Conservation (phyloP, 192 early-diverging fungal genomes). For the Pilaira anomala region DNA sequence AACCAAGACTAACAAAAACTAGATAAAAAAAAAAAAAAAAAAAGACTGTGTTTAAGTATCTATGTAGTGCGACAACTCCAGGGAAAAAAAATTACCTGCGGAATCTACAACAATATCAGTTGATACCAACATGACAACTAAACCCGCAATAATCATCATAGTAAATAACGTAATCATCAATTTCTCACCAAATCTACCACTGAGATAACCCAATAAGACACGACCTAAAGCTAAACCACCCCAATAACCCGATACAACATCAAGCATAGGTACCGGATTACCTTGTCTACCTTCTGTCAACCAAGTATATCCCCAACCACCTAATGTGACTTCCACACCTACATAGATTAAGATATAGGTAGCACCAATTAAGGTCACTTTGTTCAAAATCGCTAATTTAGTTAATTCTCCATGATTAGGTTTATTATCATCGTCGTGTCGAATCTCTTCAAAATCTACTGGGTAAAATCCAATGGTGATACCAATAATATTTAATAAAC, state of each 20-base stretch:
- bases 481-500: conserved; percentile 16
- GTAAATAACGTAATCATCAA: conserved; percentile 26
- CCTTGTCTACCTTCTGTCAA: conserved; percentile 29
- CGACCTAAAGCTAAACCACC: conserved; percentile 34
- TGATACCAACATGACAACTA: conserved; percentile 8
- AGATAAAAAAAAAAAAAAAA: neutral
- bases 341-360: conserved; percentile 37
- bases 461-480: conserved; percentile 24
- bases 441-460: conserved; percentile 1
- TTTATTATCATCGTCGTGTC: conserved; percentile 11
- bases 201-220: conserved; percentile 30
- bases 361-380: conserved; percentile 27
- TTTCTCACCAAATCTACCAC: conserved; percentile 36
- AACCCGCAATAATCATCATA: conserved; percentile 7
- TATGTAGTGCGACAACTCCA: neutral
- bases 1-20: conserved; percentile 22
- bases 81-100: conserved; percentile 13
- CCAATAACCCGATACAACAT: conserved; percentile 36
- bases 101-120: conserved; percentile 18
- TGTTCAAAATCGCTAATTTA: conserved; percentile 15
- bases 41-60: too few relatives aligned
- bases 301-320: conserved; percentile 37
- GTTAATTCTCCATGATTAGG: conserved; percentile 1
- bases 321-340: conserved; percentile 37
- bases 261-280: conserved; percentile 20